Evolutionary conservation across 208 protist species (phyloP).

Genomic region (Trypanosoma cruzi): DNA sequence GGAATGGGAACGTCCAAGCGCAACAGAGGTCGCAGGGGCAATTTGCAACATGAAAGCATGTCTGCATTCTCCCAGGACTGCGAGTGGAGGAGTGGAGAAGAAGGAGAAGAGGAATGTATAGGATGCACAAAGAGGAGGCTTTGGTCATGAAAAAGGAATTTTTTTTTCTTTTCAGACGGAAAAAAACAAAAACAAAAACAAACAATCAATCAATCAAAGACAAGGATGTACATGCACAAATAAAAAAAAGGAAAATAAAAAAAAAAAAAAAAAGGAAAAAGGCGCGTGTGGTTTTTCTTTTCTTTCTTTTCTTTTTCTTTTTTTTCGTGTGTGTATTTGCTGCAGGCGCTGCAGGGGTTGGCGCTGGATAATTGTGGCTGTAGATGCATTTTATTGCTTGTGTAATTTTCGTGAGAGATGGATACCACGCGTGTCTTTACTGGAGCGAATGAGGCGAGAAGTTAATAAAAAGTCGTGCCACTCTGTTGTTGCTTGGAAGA

Average conservation of each 20-base stretch:
- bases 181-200: too few relatives aligned
- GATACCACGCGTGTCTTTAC: too few relatives aligned
- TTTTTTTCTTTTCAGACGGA: too few relatives aligned
- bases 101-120: background rate
- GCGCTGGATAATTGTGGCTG: background rate
- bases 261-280: background rate
- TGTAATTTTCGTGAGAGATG: too few relatives aligned
- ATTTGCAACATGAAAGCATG: constrained; percentile 36
- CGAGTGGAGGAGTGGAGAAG: background rate
- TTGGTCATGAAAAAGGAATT: too few relatives aligned
- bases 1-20: constrained; percentile 47
- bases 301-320: background rate
- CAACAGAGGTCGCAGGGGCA: constrained; percentile 37
- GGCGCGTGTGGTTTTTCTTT: background rate
- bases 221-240: too few relatives aligned
- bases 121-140: too few relatives aligned
- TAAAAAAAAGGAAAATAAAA: too few relatives aligned
- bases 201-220: too few relatives aligned
- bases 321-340: background rate
- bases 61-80: background rate
- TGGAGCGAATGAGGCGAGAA: too few relatives aligned
- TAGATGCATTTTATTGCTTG: too few relatives aligned
- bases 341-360: background rate
- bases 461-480: background rate
- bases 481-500: background rate